Percentiles rank a stretch among this genome's conserved stretches.
phyloP scores from a whole-genome alignment of 169 alveolate species.

The Cryptosporidium meleagridis region DNA sequence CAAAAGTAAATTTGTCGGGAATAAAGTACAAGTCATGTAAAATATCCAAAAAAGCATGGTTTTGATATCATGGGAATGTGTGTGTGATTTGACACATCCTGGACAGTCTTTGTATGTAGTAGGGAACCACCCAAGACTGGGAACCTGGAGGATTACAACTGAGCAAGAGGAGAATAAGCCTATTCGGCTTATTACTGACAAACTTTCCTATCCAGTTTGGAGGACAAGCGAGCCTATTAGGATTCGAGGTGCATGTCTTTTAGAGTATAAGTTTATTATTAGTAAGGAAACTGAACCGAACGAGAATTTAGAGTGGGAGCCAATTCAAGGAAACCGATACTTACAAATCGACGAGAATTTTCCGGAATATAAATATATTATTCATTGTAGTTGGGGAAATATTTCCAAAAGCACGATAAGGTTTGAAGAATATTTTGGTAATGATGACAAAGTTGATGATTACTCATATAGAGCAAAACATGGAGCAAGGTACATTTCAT shows the following conservation, averaged over 20 bases:
- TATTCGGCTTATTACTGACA: constrained; percentile 76
- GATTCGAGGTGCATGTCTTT: constrained; percentile 43
- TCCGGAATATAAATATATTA: constrained; percentile 38
- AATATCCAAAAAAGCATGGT: constrained; percentile 54
- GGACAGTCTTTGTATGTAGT: constrained; percentile 78
- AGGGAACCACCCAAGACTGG: constrained; percentile 76
- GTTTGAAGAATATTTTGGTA: constrained; percentile 47
- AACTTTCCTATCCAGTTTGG: constrained; percentile 77
- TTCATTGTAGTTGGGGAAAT: constrained; percentile 77
- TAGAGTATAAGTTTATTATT: constrained; percentile 78
- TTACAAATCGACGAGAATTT: constrained; percentile 57
- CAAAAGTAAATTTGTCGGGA: constrained; percentile 4
- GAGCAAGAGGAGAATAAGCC: constrained; percentile 49
- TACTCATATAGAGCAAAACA: not conserved
- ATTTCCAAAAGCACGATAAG: constrained; percentile 45
- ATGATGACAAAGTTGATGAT: not conserved
- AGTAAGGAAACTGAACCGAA: constrained; percentile 13
- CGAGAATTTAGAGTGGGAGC: constrained; percentile 77
- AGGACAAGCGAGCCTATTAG: constrained; percentile 65
- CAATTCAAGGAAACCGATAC: constrained; percentile 73
- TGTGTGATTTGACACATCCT: constrained; percentile 76
- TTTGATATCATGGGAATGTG: constrained; percentile 77
- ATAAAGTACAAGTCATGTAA: not conserved
- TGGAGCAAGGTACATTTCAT: not conserved
- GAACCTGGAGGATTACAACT: constrained; percentile 74